Evolutionary conservation across 1,284 basidiomycete genomes (phyloP).

Genomic region (Clitocybe nebularis): DNA sequence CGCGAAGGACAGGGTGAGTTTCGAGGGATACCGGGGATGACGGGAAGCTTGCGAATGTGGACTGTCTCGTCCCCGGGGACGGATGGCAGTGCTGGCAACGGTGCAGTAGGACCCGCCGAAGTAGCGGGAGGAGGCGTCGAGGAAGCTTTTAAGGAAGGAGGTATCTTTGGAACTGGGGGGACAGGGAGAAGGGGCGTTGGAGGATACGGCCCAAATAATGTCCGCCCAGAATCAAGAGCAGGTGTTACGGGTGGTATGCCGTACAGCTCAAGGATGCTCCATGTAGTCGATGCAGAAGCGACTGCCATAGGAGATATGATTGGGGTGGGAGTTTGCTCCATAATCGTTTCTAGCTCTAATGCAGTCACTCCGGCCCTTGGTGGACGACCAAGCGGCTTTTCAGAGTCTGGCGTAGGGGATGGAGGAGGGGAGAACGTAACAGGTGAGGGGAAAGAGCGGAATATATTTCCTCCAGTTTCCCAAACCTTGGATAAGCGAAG

Average conservation of each 20-base stretch:
- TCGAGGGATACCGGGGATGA: slow-evolving; percentile 9
- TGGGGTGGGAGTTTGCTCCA: slow-evolving; percentile 10
- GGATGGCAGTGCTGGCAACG: no score
- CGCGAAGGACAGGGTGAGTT: slow-evolving; percentile 7
- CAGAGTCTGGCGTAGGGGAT: slow-evolving; percentile 10
- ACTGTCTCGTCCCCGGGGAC: slow-evolving; percentile 5
- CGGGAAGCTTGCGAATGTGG: slow-evolving; percentile 13
- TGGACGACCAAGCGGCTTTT: slow-evolving; percentile 8
- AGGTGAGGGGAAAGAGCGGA: slow-evolving; percentile 19
- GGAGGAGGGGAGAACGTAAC: slow-evolving; percentile 12
- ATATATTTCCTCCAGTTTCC: slow-evolving; percentile 23
- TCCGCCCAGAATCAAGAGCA: slow-evolving; percentile 14
- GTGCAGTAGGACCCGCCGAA: no score
- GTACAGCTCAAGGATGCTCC: slow-evolving; percentile 35
- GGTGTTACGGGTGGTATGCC: slow-evolving; percentile 32
- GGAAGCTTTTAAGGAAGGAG: slow-evolving; percentile 3
- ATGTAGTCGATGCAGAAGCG: slow-evolving; percentile 33
- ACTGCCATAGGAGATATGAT: slow-evolving; percentile 23
- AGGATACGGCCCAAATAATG: slow-evolving; percentile 14
- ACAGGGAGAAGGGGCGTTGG: slow-evolving; percentile 12
- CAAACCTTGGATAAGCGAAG: slow-evolving; percentile 26
- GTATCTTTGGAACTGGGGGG: slow-evolving; percentile 6
- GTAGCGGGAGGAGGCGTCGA: background rate
- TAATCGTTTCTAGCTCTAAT: slow-evolving; percentile 12
- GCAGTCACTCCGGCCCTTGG: slow-evolving; percentile 13